Evolutionary conservation across 352 stramenopile species (phyloP).

Genomic region (Aphanomyces stellatus): DNA sequence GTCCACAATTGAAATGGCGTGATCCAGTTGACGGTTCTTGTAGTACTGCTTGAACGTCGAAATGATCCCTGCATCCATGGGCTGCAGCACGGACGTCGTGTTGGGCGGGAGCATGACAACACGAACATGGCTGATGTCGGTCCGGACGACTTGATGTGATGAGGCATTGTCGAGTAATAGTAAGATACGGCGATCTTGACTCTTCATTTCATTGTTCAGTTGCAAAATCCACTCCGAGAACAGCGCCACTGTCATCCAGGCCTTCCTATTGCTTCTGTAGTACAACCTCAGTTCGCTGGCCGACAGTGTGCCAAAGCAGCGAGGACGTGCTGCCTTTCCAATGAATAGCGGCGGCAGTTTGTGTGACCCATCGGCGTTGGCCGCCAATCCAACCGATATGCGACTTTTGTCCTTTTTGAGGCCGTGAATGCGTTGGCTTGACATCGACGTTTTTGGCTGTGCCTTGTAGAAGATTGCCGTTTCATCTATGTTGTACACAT

Average conservation of each 20-base stretch:
- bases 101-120: neutral
- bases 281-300: slow-evolving; percentile 19
- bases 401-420: slow-evolving; percentile 25
- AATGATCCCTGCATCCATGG: neutral
- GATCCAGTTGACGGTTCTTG: slow-evolving; percentile 3
- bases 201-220: slow-evolving; percentile 23
- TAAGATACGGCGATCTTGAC: slow-evolving; percentile 23
- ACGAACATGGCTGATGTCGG: neutral
- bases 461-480: neutral
- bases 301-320: slow-evolving; percentile 23
- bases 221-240: slow-evolving; percentile 30
- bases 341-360: slow-evolving; percentile 29
- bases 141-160: neutral
- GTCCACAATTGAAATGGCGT: slow-evolving; percentile 1
- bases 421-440: slow-evolving; percentile 21
- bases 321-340: slow-evolving; percentile 27
- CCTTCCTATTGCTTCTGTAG: slow-evolving; percentile 26
- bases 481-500: neutral
- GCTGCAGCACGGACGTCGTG: neutral
- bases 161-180: slow-evolving; percentile 26
- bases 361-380: slow-evolving; percentile 32
- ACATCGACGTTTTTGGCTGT: neutral
- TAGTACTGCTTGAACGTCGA: neutral
- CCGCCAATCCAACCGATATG: slow-evolving; percentile 23
- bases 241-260: slow-evolving; percentile 28